Base-by-base conservation (phyloP, 352 stramenopile species). In the Globisporangium cederbergense region DNA sequence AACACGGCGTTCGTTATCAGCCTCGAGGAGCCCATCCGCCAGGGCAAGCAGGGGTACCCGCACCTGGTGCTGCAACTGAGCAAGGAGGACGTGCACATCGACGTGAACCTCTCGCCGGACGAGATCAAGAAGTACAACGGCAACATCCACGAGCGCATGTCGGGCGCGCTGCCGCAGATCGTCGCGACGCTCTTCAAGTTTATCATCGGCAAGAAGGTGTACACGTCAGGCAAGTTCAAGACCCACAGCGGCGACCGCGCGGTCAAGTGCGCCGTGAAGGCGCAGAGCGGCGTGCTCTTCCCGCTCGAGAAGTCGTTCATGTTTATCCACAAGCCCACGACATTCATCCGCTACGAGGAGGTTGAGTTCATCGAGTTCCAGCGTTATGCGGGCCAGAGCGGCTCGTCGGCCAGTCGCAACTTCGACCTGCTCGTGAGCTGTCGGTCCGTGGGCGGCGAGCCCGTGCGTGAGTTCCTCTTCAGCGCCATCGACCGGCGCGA, bases 281-380 rank as follows among this genome's bases (percentile, higher is more conserved):
- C 97, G 28, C 98, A 98, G 74, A 97, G 97, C 67, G 97, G 97
- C 28, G 86, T 98, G 61, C 81, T 99, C 13, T 99, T 99, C 74
- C 97, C 96, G 36, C 77, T 99, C 14, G 96, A 99, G 67, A 99
- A 97, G 79, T 98, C 96, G 70, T 99, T 99, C 77, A 98, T 99
- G 81, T 99, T 99, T 73, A 99, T 99, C 71, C 96, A 99, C 86
- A 99, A 99, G 76, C 97, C 97, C 25, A 98, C 97, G 60, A 95
- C 98, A 25, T 91, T 99, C 65, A 98, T 99, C 76, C 91, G 93
- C 61, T 99, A 99, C 79, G 97, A 99, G 68, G 97, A 99, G 78
- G 96, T 99, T 54, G 93, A 98, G 71, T 98, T 90, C 70, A 96
- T 99, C 30, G 96, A 99, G 76, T 99, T 99, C 74, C 95, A 99